A percentile compares a stretch with the other conserved stretches of the same genome.
phyloP scores from a whole-genome alignment of 768 basidiomycete genomes.

The Mycena rosella region DNA sequence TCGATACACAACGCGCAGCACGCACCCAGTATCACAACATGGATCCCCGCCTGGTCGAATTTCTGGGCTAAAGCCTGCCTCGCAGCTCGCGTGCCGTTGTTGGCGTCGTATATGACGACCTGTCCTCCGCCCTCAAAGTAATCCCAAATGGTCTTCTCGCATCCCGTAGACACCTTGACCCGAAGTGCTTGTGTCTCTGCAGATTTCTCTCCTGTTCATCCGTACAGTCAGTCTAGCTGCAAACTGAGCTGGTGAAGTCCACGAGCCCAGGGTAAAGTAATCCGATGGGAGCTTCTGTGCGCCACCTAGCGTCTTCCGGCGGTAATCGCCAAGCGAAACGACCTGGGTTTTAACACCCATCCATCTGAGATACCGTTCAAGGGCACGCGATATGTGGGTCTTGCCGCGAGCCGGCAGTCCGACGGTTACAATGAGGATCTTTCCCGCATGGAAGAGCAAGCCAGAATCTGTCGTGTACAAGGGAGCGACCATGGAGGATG shows the following conservation, averaged over 20 bases:
- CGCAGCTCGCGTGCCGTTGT: conserved; percentile 82
- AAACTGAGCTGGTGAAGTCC: background rate
- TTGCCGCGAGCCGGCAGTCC: conserved; percentile 96
- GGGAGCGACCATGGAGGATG: conserved; percentile 84
- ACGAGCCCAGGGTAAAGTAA: conserved; percentile 87
- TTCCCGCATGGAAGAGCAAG: conserved; percentile 91
- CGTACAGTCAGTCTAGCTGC: conserved; percentile 10
- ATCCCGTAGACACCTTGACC: conserved; percentile 79
- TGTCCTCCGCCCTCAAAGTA: conserved; percentile 92
- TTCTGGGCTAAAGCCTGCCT: conserved; percentile 83
- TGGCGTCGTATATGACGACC: conserved; percentile 98
- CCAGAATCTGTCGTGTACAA: conserved; percentile 93
- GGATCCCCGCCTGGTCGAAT: conserved; percentile 88
- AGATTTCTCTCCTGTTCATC: conserved; percentile 74
- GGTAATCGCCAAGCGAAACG: conserved; percentile 94
- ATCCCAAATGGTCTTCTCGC: conserved; percentile 90
- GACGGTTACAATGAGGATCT: conserved; percentile 93
- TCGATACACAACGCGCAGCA: conserved; percentile 8
- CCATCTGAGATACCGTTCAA: conserved; percentile 99
- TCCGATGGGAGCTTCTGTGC: conserved; percentile 91
- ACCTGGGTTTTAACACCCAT: conserved; percentile 97
- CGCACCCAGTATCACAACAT: conserved; percentile 93
- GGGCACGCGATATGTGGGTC: conserved; percentile 94
- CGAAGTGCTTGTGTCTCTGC: conserved; percentile 85
- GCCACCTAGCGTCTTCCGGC: conserved; percentile 89